Evolutionary conservation across 2,329 filamentous ascomycete species (phyloP).

Genomic region (Ascocoryne sarcoides): DNA sequence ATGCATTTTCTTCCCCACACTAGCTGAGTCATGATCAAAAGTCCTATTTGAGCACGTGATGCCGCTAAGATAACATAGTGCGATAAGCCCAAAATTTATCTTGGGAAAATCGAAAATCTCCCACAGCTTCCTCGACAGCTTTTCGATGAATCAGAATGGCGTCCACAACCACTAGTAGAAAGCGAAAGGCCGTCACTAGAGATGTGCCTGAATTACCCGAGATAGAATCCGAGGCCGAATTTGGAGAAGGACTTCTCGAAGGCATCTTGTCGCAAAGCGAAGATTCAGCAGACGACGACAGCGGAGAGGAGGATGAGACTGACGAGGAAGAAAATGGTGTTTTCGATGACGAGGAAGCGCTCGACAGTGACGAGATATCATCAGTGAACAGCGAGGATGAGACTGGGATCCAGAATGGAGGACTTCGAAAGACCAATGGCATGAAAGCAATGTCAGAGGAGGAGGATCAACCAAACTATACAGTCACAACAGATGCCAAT

Average conservation of each 20-base stretch:
- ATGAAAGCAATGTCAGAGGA: constrained; percentile 22
- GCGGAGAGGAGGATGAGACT: constrained; percentile 33
- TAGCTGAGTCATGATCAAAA: no score
- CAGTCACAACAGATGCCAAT: constrained; percentile 71
- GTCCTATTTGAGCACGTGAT: no score
- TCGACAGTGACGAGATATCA: constrained; percentile 43
- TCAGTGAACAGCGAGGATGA: constrained; percentile 30
- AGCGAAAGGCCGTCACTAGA: constrained; percentile 55
- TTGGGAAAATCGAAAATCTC: no score
- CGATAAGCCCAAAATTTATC: no score
- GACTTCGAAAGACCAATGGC: constrained; percentile 27
- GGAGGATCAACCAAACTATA: constrained; percentile 40
- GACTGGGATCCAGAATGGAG: constrained; percentile 28
- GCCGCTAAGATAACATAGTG: no score
- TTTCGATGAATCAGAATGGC: constrained; percentile 26
- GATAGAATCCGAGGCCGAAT: constrained; percentile 51
- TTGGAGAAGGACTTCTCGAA: constrained; percentile 44
- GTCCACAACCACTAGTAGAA: constrained; percentile 29
- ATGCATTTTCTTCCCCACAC: no score
- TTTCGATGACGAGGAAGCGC: constrained; percentile 33
- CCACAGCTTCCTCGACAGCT: no score
- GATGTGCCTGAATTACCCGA: constrained; percentile 41
- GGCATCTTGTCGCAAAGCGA: constrained; percentile 49
- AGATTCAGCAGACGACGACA: constrained; percentile 45
- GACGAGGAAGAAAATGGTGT: constrained; percentile 39